Conservation (phyloP, 352 stramenopile species). For the Globisporangium sylvaticum region DNA sequence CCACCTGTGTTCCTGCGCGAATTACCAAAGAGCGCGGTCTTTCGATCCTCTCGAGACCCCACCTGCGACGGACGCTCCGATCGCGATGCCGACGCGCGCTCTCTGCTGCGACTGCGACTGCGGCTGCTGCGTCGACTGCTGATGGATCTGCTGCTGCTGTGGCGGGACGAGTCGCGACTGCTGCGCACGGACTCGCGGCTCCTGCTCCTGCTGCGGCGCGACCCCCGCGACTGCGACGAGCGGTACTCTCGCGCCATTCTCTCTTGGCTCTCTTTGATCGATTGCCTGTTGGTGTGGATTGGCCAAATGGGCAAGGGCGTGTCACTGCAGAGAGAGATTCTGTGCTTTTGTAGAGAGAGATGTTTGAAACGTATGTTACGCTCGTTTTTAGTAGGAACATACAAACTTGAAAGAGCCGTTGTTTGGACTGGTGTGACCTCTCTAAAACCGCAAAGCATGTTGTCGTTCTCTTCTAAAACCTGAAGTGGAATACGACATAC, state of each 20-base stretch:
- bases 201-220: conserved; percentile 19
- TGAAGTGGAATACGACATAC: too few relatives aligned
- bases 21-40: conserved; percentile 26
- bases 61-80: not conserved
- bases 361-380: too few relatives aligned
- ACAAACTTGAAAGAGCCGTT: too few relatives aligned
- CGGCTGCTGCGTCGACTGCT: conserved; percentile 4
- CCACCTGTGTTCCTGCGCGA: not conserved
- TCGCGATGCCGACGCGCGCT: not conserved
- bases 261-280: not conserved
- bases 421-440: too few relatives aligned
- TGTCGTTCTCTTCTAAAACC: too few relatives aligned
- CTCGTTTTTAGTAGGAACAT: too few relatives aligned
- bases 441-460: too few relatives aligned
- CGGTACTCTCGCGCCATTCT: conserved; percentile 20
- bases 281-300: not conserved
- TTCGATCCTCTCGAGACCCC: conserved; percentile 10
- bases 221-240: conserved; percentile 6
- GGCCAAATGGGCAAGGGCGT: not conserved
- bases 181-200: conserved; percentile 16
- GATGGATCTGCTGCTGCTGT: conserved; percentile 1
- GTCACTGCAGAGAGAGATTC: not conserved
- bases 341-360: not conserved
- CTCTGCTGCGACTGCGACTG: conserved; percentile 13
- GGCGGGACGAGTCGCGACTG: conserved; percentile 14